Base-by-base conservation (phyloP, 2,329 filamentous ascomycete genomes). In the Canariomyces notabilis region DNA sequence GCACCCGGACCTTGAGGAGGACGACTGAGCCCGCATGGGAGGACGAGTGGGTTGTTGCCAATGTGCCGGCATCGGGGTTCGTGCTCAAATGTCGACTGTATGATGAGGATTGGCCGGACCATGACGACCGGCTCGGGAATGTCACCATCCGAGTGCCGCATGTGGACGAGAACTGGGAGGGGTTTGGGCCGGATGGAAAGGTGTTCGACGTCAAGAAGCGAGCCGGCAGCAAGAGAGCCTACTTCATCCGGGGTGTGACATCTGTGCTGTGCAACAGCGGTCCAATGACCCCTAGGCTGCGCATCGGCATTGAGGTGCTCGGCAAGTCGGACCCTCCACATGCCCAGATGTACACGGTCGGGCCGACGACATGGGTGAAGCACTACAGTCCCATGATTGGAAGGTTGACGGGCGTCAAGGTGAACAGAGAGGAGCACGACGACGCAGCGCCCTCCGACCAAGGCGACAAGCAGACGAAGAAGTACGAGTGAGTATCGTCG, bases 341-440 rank as follows among this genome's bases (percentile, higher is more conserved):
- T 73, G 87, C 62, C 58, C 85, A 72, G 59, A 75, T 87, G 62
- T 95, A 89, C 65, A 96, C 91, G 0, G 57, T 93, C 23, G 89
- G 86, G 0, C 88, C 89, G 9, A 66, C 82, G 44, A 74, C 72
- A 38, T 95, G 82, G 79, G 83, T 85, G 53, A 87, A 87, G 57
- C 91, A 96, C 64, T 91, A 85, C 61, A 94, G 87, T 53, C 89
- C 90, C 3, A 78, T 96, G 72, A 88, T 96, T 51, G 91, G 91
- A 3, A 79, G 89, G 36, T 67, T 96, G 44, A 77, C 84, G 2
- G 87, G 88, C 3, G 82, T 80, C 11, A 87, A 85, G 61, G 79
- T 84, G 60, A 76, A 80, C 61, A 69, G 73, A 63, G 71, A 84
- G 58, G 74, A 82, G 59, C 63, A 74, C 9, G 64, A 74, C 5